phyloP scores from a whole-genome alignment of 2,329 filamentous ascomycete species.

The Berkeleyomyces basicola region DNA sequence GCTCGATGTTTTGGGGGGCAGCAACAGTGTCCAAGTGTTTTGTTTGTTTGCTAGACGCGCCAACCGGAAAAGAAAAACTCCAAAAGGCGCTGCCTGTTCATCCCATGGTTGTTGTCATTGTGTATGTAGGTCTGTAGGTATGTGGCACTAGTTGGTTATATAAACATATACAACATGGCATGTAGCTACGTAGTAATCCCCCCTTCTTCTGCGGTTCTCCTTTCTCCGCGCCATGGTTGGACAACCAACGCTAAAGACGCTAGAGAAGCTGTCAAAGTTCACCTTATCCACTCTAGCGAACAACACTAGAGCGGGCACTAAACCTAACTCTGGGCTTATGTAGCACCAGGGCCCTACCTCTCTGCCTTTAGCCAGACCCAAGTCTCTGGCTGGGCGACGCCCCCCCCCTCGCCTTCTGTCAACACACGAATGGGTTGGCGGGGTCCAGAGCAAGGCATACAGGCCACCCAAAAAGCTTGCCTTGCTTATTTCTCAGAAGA shows the following conservation, averaged over 20 bases:
- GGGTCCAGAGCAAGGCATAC: not conserved
- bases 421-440: not conserved
- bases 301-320: slow-evolving; percentile 1
- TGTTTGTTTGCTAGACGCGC: not conserved
- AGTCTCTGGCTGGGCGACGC: not conserved
- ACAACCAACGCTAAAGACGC: not conserved
- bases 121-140: not conserved
- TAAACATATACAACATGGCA: not conserved
- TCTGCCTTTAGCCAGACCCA: not conserved
- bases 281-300: slow-evolving; percentile 1
- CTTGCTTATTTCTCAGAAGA: not conserved
- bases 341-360: not conserved
- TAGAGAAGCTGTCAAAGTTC: slow-evolving; percentile 2
- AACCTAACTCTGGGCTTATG: slow-evolving; percentile 1
- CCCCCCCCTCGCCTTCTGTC: not conserved
- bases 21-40: not conserved
- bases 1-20: too few relatives aligned
- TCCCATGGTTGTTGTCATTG: not conserved
- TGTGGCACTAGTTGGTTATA: not conserved
- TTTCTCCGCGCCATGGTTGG: not conserved
- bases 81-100: not conserved
- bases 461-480: not conserved
- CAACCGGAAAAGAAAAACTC: not conserved
- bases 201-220: not conserved
- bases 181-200: not conserved